Percentiles rank a stretch among this genome's conserved stretches.
Conservation (phyloP, 176 grass and related monocot species). For the Lolium multiflorum region DNA sequence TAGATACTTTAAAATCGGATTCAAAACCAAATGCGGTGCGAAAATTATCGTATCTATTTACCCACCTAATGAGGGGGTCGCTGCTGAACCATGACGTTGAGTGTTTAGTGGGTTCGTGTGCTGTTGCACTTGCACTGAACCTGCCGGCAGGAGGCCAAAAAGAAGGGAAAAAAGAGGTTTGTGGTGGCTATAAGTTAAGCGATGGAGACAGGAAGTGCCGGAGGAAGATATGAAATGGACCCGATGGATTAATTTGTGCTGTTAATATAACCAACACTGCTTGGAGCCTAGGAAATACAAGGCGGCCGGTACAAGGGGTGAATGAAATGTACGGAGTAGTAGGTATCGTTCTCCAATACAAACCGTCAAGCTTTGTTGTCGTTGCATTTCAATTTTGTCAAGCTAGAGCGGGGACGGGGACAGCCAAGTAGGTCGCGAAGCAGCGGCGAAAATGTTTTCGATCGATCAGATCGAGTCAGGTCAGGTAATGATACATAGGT, state of each 20-base stretch:
- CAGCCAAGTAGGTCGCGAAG: slow-evolving; percentile 13
- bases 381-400: too few species aligned
- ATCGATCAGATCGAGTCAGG: not conserved
- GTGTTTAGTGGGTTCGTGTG: slow-evolving; percentile 26
- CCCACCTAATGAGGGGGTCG: not conserved
- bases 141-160: slow-evolving; percentile 9
- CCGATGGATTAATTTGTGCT: not conserved
- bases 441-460: not conserved
- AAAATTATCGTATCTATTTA: too few species aligned
- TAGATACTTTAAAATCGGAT: too few species aligned
- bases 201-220: not conserved
- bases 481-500: not conserved
- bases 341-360: too few species aligned
- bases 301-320: too few species aligned
- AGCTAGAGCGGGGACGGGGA: too few species aligned
- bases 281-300: not conserved
- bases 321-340: too few species aligned
- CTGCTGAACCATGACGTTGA: not conserved
- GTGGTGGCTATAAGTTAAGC: not conserved
- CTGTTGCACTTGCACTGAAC: slow-evolving; percentile 19
- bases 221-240: not conserved
- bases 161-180: not conserved
- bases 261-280: too few species aligned
- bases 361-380: too few species aligned
- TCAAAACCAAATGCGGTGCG: too few species aligned